These are phyloP conservation scores for Lotmaria passim DNA, from an alignment of 208 protist species.

Conservation along the genomic window DNA sequence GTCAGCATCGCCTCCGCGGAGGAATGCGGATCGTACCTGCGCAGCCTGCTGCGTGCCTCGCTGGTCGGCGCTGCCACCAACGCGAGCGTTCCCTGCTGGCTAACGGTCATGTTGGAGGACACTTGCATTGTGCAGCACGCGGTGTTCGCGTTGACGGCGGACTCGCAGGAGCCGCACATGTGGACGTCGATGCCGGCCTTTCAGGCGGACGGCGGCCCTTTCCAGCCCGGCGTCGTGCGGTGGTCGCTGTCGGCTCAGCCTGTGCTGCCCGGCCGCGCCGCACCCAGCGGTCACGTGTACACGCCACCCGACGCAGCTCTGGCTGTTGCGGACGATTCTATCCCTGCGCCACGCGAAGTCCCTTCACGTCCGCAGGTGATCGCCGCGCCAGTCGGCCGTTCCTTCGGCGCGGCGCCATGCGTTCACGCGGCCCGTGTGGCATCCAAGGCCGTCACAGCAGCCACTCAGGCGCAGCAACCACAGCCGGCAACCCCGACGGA, in stretches of 20 bases:
- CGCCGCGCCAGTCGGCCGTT: background rate
- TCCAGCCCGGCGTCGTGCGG: conserved; percentile 3
- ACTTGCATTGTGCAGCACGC: conserved; percentile 50
- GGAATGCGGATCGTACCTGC: conserved; percentile 41
- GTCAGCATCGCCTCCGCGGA: conserved; percentile 26
- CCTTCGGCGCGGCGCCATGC: conserved; percentile 28
- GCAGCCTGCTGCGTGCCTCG: conserved; percentile 21
- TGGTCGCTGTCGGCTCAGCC: conserved; percentile 12
- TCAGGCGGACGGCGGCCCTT: conserved; percentile 5
- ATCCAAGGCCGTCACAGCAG: conserved; percentile 18
- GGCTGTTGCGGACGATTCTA: background rate
- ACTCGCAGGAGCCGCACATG: conserved; percentile 7
- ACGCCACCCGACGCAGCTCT: conserved; percentile 4
- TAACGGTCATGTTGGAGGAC: conserved; percentile 46
- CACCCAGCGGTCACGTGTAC: conserved; percentile 4
- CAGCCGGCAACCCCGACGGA: background rate
- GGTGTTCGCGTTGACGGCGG: conserved; percentile 31
- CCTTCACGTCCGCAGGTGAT: background rate
- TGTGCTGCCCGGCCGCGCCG: background rate
- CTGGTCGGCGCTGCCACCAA: conserved; percentile 6
- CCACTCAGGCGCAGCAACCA: background rate
- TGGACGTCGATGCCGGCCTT: conserved; percentile 2
- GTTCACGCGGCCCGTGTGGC: conserved; percentile 25
- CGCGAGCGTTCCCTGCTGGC: conserved; percentile 43
- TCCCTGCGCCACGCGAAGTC: background rate